Evolutionary conservation across 768 basidiomycete species (phyloP), one percentile per base, ranked within the genome.

Genomic region (Gyrodon lividus): DNA sequence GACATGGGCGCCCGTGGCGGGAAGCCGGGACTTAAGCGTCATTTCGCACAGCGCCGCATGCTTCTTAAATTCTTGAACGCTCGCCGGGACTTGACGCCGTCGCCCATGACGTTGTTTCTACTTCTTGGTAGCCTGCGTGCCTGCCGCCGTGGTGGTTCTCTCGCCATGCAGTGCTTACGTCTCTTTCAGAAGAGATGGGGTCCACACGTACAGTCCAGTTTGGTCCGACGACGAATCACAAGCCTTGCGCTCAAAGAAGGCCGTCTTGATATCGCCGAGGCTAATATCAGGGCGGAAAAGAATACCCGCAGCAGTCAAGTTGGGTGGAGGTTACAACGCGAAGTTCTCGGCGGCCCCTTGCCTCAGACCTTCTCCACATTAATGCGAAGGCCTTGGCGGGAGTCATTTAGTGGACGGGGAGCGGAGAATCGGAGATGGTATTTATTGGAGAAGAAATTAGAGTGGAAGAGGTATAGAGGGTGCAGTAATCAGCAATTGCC

Each of bases 171-270:
- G 31, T 64, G 78, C 26, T 60, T 82, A 22, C 57, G 57, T 38
- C 59, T 64, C 39, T 88, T 84, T 63, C 71, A 71, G 57, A 62
- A 63, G 46, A 71, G 73, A 57, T 89, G 83, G 83, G 87, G 87
- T 3, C 48, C 67, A 17, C 65, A 64, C 22, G 70, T 85, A 5
- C 78, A 78, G 57, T 81, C 86, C 68, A 71, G 75, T 46, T 70
- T 74, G 19, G 86, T 89, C 19, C 76, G 79, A 60, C 77, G 82
- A 51, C 79, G 84, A 37, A 66, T 89, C 46, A 76, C 77, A 5
- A 68, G 65, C 37, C 71, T 86, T 42, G 87, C 86, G 26, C 60
- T 85, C 48, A 86, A 84, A 64, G 81, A 89, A 70, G 80, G 84
- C 14, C 77, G 83, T 40, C 66, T 72, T 54, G 81, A 82, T 59